These are phyloP conservation scores for Neurospora sp. DNA, from an alignment of 495 filamentous ascomycete genomes.

Conservation along the genomic window DNA sequence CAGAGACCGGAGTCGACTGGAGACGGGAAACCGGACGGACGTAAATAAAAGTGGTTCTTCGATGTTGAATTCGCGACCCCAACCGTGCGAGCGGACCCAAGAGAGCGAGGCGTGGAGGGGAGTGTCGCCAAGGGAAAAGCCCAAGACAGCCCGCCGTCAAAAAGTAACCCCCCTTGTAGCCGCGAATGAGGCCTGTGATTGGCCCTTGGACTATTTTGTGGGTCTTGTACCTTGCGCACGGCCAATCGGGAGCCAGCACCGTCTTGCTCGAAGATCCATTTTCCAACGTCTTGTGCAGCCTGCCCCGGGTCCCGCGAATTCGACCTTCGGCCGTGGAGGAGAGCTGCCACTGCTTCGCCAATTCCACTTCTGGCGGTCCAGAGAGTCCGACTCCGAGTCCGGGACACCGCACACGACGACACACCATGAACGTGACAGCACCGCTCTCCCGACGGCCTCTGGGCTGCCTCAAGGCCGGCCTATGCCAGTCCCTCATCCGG, in stretches of 20 bases:
- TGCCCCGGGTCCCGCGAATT: not conserved
- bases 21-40: not conserved
- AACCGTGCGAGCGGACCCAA: not conserved
- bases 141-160: not conserved
- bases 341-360: not conserved
- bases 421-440: slow-evolving; percentile 46
- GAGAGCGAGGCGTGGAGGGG: not conserved
- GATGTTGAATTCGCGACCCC: not conserved
- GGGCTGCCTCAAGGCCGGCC: slow-evolving; percentile 53
- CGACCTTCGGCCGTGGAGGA: not conserved
- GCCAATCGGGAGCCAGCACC: not conserved
- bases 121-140: not conserved
- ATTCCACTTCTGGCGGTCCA: not conserved
- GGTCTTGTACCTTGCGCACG: not conserved
- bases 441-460: slow-evolving; percentile 49
- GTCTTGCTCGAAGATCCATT: not conserved
- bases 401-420: slow-evolving; percentile 7
- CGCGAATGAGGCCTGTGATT: not conserved
- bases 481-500: slow-evolving; percentile 24
- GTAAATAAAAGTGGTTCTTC: slow-evolving; percentile 4
- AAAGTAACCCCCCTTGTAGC: not conserved
- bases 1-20: not conserved
- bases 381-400: not conserved
- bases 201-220: not conserved
- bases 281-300: not conserved